These are phyloP conservation scores for Taiwanofungus camphoratus DNA, from an alignment of 1,284 basidiomycete species.

Conservation along the genomic window DNA sequence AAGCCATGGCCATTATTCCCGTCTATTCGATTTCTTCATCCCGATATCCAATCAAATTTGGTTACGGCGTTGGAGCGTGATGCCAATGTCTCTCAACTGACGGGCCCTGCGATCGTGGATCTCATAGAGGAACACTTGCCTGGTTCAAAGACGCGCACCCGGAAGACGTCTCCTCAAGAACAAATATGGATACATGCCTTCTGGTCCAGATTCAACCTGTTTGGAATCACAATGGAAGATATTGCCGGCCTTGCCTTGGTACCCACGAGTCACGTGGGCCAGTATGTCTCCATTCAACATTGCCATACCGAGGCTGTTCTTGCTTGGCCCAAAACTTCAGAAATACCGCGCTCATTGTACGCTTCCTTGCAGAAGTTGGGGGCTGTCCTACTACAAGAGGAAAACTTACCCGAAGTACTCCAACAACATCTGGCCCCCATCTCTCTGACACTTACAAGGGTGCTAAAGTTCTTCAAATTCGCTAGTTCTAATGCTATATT, in stretches of 20 bases:
- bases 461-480: constrained; percentile 5
- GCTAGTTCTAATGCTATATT: not conserved
- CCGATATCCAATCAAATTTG: constrained; percentile 6
- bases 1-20: constrained; percentile 19
- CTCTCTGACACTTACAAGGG: constrained; percentile 2
- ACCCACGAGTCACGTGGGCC: not conserved
- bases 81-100: constrained; percentile 2
- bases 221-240: not conserved
- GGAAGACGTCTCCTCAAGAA: not conserved
- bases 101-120: not conserved
- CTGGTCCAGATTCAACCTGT: not conserved
- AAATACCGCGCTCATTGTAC: not conserved
- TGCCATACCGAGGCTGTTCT: constrained; percentile 1
- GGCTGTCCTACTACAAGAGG: not conserved
- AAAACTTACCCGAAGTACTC: not conserved
- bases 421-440: not conserved
- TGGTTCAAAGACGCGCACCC: not conserved
- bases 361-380: constrained; percentile 7
- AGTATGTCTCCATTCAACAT: constrained; percentile 1
- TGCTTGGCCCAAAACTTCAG: not conserved
- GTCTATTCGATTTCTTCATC: constrained; percentile 25
- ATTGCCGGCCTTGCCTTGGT: constrained; percentile 1
- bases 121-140: not conserved
- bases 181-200: constrained; percentile 1
- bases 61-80: not conserved